Base-by-base conservation (phyloP, 805 yeast species). In the Starmerella sp. region DNA sequence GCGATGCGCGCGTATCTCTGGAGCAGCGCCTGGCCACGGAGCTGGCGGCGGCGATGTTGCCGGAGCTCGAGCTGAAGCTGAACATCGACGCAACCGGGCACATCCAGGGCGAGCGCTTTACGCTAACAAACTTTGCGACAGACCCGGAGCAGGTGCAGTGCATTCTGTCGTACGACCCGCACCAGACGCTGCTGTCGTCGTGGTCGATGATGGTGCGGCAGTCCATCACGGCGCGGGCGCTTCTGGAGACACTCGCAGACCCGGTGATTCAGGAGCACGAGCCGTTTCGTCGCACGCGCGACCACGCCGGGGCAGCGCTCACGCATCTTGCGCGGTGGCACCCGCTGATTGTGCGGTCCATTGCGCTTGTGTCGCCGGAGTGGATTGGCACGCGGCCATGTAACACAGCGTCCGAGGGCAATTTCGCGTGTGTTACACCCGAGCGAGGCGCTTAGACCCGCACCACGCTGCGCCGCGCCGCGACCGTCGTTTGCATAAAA, bases 291-390 rank as follows among this genome's bases (percentile, higher is more conserved):
- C 4, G 6, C 7, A 22, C 51, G 17, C 15, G 9, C 11, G 57
- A 57, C 45, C 57, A 54, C 31, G 57, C 54, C 3, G 57, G 60
- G 3, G 29, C 51, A 8, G 60, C 54, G 2, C 39, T 57, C 9
- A 54, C 56, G 15, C 60, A 57, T 22, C 9, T 57, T 1, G 41
- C 43, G 2, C 9, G 60, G n/a, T 54, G 56, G 57, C 60, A 57
- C 42, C 55, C 57, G 5, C 29, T 10, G 13, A 13, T 57, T 7
- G 43, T 37, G 30, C 34, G 44, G 11, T 28, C 44, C 1, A 52
- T 57, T 5, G 57, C 55, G 7, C 35, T 57, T 1, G 54, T 57
- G 6, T 3, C 48, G 13, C 53, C 60, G 9, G 38, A 28, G 6
- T 41, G 47, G 53, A 39, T 35, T 1, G 59, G 59, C 3, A n/a